Conservation (phyloP, 208 protist genomes). For the Leishmania arabica region DNA sequence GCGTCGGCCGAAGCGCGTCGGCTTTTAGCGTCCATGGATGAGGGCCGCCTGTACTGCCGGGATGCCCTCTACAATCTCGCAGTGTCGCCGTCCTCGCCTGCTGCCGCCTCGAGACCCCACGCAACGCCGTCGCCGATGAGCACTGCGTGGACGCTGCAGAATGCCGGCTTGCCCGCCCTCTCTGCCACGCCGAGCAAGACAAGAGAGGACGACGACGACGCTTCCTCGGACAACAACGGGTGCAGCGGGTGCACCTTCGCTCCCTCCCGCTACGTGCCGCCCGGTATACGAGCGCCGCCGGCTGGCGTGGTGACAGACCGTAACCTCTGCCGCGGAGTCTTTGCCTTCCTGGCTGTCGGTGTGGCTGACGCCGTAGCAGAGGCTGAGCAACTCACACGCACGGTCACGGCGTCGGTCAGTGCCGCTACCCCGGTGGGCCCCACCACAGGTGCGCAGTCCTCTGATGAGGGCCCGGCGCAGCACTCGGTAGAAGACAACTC, state of each 20-base stretch:
- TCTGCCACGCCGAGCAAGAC: conserved; percentile 1
- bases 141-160: conserved; percentile 10
- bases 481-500: not conserved
- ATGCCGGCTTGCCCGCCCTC: conserved; percentile 11
- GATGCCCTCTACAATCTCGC: conserved; percentile 49
- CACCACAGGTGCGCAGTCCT: not conserved
- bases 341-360: conserved; percentile 51
- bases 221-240: not conserved
- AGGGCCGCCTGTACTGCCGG: conserved; percentile 54
- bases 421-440: not conserved
- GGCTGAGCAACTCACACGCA: not conserved
- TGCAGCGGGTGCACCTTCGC: conserved; percentile 15
- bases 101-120: not conserved
- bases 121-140: not conserved
- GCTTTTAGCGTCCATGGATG: conserved; percentile 23
- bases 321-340: conserved; percentile 68
- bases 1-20: conserved; percentile 5
- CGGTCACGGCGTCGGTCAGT: not conserved
- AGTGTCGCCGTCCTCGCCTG: conserved; percentile 1
- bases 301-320: conserved; percentile 79
- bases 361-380: conserved; percentile 2
- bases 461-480: not conserved
- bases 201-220: not conserved
- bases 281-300: conserved; percentile 43
- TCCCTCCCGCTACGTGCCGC: conserved; percentile 35